Base-by-base conservation (phyloP, 2,329 filamentous ascomycete genomes). In the Pseudogymnoascus sp. region DNA sequence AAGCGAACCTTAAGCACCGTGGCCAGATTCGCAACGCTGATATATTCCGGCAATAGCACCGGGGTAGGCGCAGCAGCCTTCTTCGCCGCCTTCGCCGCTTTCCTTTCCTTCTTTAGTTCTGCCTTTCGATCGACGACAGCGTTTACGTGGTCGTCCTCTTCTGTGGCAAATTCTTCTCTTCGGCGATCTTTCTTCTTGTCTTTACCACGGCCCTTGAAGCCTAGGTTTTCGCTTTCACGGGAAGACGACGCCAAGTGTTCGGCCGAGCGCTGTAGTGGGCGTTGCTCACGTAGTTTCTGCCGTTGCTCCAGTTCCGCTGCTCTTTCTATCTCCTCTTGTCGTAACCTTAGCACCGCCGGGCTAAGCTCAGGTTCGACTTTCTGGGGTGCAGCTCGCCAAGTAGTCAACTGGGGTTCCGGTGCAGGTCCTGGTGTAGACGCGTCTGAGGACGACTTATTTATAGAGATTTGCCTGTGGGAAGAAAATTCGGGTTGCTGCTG, bases 11-110 rank as follows among this genome's bases (percentile, higher is more conserved):
- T 87, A 21, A 97, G 79, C 3, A 89, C 84, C 65, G 86, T 81
- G 3, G 92, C 91, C 42, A 99, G 78, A 67, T 93, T 91, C 8
- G 85, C 82, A n/a, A 97, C 88, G 70, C 86, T 95, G 75, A 99
- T 96, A 69, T 91, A 96, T 72, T 97, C 91, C 0, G 96, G 96
- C 21, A 99, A 79, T 62, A 88, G 84, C 53, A 99, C 89, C 1
- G 81, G 82, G 1, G 83, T 84, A 5, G 79, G 74, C n/a, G 77
- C 74, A 37, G 75, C 71, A 34, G 70, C 69, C 34, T 74, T 64
- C 65, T 69, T 64, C 69, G 72, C 60, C 73, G 73, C 65, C 76
- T 74, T 72, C 76, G 74, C 65, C 76, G 77, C 67, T 75, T 76
- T 69, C 74, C 71, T 68, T 73, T 75, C 71, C 63, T 77, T 77